Conservation (phyloP, 805 yeast genomes). For the Kodamaea nitidulidarum region DNA sequence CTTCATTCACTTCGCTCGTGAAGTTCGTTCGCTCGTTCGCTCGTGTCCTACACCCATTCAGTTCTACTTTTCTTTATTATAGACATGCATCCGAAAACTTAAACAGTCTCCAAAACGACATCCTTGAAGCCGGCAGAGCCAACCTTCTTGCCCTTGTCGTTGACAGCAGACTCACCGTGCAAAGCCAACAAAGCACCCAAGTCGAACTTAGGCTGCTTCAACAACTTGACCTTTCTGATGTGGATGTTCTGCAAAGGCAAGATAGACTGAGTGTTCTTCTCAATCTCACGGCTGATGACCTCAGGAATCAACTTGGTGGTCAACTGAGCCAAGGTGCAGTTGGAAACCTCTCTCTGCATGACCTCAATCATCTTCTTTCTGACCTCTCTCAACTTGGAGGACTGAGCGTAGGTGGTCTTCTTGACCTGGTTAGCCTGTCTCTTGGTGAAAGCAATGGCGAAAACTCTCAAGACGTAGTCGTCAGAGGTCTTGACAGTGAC, state of each 20-base stretch:
- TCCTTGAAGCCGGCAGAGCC: slow-evolving; percentile 89
- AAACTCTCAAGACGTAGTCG: slow-evolving; percentile 93
- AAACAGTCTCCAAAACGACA: slow-evolving; percentile 96
- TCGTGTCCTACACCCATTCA: background rate
- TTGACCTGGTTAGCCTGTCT: slow-evolving; percentile 94
- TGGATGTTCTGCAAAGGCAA: slow-evolving; percentile 97
- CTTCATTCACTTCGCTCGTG: too few species aligned
- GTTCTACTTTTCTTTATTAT: background rate
- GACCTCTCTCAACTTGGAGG: slow-evolving; percentile 93
- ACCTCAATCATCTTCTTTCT: slow-evolving; percentile 95
- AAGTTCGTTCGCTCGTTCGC: too few species aligned
- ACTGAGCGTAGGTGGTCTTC: slow-evolving; percentile 97
- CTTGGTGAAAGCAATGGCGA: slow-evolving; percentile 98
- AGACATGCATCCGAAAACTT: slow-evolving; percentile 22
- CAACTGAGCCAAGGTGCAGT: slow-evolving; percentile 92
- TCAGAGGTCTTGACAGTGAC: slow-evolving; percentile 97
- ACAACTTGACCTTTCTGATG: slow-evolving; percentile 97
- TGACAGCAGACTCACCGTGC: slow-evolving; percentile 90
- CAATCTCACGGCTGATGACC: slow-evolving; percentile 97
- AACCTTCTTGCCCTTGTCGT: slow-evolving; percentile 97
- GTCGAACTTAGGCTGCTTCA: slow-evolving; percentile 98
- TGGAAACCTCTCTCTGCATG: slow-evolving; percentile 92
- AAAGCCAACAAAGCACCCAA: slow-evolving; percentile 93
- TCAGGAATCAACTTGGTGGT: slow-evolving; percentile 97
- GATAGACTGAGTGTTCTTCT: slow-evolving; percentile 89